Conservation (phyloP, 2,329 filamentous ascomycete species). For the Neocucurbitaria cava region DNA sequence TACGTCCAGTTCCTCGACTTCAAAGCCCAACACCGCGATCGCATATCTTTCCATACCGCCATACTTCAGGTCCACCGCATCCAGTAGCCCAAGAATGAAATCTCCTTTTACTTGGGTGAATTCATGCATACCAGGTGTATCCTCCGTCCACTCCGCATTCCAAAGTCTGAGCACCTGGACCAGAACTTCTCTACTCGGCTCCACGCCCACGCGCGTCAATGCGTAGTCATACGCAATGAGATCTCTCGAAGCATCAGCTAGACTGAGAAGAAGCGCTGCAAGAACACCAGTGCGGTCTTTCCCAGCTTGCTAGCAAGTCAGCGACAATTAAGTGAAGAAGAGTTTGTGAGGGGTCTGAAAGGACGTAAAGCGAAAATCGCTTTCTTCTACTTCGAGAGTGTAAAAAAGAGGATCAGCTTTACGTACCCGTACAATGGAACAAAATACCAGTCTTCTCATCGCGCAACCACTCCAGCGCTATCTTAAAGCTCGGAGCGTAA, state of each 20-base stretch:
- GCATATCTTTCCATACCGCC: slow-evolving; percentile 20
- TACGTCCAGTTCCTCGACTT: slow-evolving; percentile 18
- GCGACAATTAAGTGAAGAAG: not conserved
- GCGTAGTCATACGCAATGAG: slow-evolving; percentile 24
- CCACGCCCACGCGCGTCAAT: slow-evolving; percentile 23
- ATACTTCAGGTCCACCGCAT: slow-evolving; percentile 21
- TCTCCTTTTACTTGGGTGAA: slow-evolving; percentile 17
- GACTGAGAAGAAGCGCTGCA: slow-evolving; percentile 19
- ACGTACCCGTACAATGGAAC: slow-evolving; percentile 20
- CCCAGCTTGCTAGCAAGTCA: slow-evolving; percentile 17
- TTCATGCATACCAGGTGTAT: slow-evolving; percentile 20
- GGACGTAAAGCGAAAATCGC: no score
- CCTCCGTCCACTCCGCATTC: slow-evolving; percentile 19
- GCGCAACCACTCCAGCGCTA: slow-evolving; percentile 17
- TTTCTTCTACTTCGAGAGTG: no score
- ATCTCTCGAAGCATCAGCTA: slow-evolving; percentile 13
- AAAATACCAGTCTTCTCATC: slow-evolving; percentile 15
- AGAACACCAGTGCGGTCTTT: slow-evolving; percentile 32
- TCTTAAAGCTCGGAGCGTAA: slow-evolving; percentile 11
- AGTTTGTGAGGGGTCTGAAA: no score
- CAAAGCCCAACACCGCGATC: slow-evolving; percentile 20
- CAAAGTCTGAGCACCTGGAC: slow-evolving; percentile 19
- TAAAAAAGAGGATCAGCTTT: slow-evolving; percentile 4
- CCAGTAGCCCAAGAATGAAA: slow-evolving; percentile 19
- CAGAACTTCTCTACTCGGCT: slow-evolving; percentile 20